Base-by-base conservation (phyloP, 495 filamentous ascomycete species). In the Penicillium verhagenii region DNA sequence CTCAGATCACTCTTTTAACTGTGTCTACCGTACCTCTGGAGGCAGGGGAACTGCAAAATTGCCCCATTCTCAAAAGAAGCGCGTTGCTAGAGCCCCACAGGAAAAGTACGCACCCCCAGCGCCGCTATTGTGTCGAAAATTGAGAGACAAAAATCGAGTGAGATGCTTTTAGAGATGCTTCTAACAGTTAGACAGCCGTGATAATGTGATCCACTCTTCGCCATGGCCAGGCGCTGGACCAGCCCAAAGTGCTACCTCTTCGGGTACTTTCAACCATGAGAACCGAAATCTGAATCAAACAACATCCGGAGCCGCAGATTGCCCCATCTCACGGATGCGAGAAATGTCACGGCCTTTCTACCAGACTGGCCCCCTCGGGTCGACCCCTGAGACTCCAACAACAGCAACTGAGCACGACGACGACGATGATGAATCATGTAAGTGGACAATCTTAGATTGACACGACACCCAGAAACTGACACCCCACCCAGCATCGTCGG, bases 1-100 rank as follows among this genome's bases (percentile, higher is more conserved):
- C 14, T 21, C 28, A 66, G 60, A 66, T 46, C 60, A 66, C 53
- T 58, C 60, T 6, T 56, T 67, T 10, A 60, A 67, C 26, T 63
- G 64, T 54, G 28, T 59, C 7, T 67, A 59, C 39, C 39, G 59
- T 38, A 46, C 26, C 23, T 51, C 46, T 24, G 55, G 43, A 2
- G 50, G 50, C 14, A n/a, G 26, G 11, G 26, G 40, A n/a, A 45
- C 50, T 16, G 13, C 39, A 11, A 45, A 13, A 1, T 10, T 4
- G 8, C 29, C 50, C 16, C 40, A 19, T 45, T 7, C 39, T 23
- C 19, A 53, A 26, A 43, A 20, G 2, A 53, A 53, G 5, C 25
- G 50, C 11, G 40, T n/a, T 44, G 18, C 43, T 10, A 50, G 44
- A 49, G 55, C 60, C 21, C 21, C 54, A 16, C 50, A 53, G 26